These are phyloP conservation scores for Aspergillus fructus DNA, from an alignment of 2,329 filamentous ascomycete species.

Conservation along the genomic window DNA sequence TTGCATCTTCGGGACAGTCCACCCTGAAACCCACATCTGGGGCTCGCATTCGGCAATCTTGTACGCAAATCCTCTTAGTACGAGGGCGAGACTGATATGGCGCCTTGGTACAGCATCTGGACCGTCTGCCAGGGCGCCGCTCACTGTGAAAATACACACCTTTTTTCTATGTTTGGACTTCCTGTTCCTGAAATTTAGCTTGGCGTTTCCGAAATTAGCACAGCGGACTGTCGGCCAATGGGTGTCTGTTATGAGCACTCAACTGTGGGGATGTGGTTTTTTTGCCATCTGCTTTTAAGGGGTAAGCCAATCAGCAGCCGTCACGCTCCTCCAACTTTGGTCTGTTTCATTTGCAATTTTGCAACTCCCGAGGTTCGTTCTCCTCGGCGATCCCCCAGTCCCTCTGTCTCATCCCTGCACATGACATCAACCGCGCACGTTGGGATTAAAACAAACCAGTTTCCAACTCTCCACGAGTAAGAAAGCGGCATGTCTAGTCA, in stretches of 20 bases:
- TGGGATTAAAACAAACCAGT: background rate
- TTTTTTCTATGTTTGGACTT: background rate
- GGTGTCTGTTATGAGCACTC: background rate
- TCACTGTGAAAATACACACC: background rate
- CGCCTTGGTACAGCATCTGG: background rate
- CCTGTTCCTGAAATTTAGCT: conserved; percentile 4
- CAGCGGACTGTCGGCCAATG: background rate
- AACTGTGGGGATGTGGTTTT: background rate
- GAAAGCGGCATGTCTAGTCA: background rate
- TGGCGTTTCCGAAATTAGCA: conserved; percentile 5
- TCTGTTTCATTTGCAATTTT: background rate
- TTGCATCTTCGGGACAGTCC: background rate
- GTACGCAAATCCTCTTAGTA: background rate
- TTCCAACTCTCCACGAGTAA: too few relatives aligned
- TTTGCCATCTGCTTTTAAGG: background rate
- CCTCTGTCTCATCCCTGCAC: background rate
- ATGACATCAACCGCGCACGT: background rate
- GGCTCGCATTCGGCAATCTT: background rate
- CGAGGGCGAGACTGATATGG: background rate
- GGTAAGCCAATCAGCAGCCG: background rate
- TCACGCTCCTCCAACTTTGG: background rate
- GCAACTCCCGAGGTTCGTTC: background rate
- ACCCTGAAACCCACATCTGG: background rate
- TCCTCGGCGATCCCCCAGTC: background rate
- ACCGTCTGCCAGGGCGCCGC: background rate